These are phyloP conservation scores for Zygoascus ofunaensis DNA, from an alignment of 805 yeast species.

Conservation along the genomic window DNA sequence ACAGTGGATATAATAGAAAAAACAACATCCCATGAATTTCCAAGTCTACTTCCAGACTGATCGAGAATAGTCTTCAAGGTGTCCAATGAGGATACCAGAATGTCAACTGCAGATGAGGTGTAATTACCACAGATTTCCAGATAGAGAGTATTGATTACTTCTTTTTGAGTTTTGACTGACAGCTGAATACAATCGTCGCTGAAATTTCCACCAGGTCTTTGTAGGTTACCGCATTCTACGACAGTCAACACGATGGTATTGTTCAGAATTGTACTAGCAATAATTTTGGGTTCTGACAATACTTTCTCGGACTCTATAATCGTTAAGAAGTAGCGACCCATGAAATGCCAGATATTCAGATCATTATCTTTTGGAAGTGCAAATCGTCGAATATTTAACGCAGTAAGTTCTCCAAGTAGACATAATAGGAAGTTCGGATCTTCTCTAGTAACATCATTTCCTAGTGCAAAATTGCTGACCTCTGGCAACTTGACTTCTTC, in stretches of 20 bases:
- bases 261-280: conserved; percentile 45
- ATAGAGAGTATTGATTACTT: neutral
- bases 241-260: conserved; percentile 31
- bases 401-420: conserved; percentile 43
- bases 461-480: neutral
- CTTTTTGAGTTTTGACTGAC: neutral
- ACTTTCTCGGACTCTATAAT: conserved; percentile 38
- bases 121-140: neutral
- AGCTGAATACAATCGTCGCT: neutral
- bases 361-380: conserved; percentile 20
- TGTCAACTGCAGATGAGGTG: conserved; percentile 49
- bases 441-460: neutral
- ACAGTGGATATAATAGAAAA: conserved; percentile 41
- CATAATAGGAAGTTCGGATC: conserved; percentile 37
- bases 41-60: conserved; percentile 56
- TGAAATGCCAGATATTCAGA: conserved; percentile 38
- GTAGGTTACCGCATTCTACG: conserved; percentile 22
- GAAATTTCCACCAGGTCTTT: neutral
- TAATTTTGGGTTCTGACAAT: conserved; percentile 38
- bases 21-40: conserved; percentile 65
- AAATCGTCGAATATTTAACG: conserved; percentile 45
- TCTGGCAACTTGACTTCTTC: neutral
- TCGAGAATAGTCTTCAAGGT: conserved; percentile 69
- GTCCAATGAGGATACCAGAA: conserved; percentile 51
- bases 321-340: conserved; percentile 39